A percentile compares a stretch with the other conserved stretches of the same genome.
These are phyloP conservation scores for Corymbia maculata DNA, from an alignment of 345 rosid genomes.

Conservation along the genomic window DNA sequence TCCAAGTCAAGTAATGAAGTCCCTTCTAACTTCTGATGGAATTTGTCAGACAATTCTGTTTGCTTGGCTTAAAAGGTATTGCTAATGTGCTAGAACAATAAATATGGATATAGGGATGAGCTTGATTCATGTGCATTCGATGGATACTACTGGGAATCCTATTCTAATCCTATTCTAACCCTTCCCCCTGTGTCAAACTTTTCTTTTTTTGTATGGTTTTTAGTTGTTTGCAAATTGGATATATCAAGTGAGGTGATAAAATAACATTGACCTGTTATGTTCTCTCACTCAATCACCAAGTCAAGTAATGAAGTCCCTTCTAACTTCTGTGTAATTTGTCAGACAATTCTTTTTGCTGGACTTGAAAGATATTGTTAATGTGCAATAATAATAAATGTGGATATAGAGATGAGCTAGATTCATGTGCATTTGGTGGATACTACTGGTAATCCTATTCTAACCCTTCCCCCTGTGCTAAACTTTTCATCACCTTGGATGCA, in stretches of 20 bases:
- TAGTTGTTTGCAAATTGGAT: not conserved
- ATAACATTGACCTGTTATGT: not conserved
- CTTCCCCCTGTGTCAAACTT: conserved; percentile 1
- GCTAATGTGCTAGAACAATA: not conserved
- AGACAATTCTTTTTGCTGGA: not conserved
- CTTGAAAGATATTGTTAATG: not conserved
- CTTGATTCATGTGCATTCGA: not conserved
- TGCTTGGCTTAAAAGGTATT: not conserved
- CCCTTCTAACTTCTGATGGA: not conserved
- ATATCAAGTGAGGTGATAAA: not conserved
- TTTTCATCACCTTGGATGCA: conserved; percentile 18
- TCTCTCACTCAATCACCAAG: not conserved
- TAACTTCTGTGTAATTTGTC: not conserved
- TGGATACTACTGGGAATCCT: not conserved
- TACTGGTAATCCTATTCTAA: not conserved
- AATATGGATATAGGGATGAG: not conserved
- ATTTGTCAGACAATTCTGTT: not conserved
- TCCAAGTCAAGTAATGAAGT: not conserved
- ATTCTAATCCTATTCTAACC: not conserved
- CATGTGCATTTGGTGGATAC: not conserved
- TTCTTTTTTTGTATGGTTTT: not conserved
- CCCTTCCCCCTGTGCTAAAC: conserved; percentile 1
- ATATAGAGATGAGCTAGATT: not conserved
- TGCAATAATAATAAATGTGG: not conserved
- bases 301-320: not conserved